phyloP scores from a whole-genome alignment of 208 protist species.

The Hexamita inflata region DNA sequence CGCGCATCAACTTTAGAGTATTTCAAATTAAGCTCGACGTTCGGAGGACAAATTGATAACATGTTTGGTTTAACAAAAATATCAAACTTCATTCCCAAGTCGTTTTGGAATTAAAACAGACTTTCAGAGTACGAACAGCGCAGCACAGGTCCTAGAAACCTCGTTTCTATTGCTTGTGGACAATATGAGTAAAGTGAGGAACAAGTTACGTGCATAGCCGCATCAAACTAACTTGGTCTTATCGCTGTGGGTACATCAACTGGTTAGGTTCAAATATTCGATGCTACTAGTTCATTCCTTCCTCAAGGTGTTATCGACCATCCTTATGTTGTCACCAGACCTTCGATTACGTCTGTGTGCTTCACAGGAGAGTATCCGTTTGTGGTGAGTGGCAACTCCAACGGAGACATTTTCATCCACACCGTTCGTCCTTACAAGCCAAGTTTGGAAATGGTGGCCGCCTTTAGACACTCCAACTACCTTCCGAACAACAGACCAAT shows the following conservation, averaged over 20 bases:
- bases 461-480: neutral
- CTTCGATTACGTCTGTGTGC: neutral
- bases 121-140: neutral
- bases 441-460: neutral
- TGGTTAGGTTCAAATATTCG: neutral
- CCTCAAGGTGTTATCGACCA: neutral
- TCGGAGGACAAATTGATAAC: neutral
- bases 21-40: too few species aligned
- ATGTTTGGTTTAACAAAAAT: neutral
- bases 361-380: slow-evolving; percentile 6
- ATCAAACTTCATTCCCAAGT: neutral
- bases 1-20: too few species aligned
- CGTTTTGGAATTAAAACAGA: neutral
- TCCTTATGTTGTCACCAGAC: too few species aligned
- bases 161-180: neutral
- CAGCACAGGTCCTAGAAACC: neutral
- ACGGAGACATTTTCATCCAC: slow-evolving; percentile 7
- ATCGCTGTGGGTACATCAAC: neutral
- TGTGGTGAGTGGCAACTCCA: neutral
- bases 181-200: neutral
- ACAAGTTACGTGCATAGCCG: neutral
- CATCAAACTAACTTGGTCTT: neutral
- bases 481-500: neutral
- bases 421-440: neutral
- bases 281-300: slow-evolving; percentile 5